Evolutionary conservation across 1,284 basidiomycete species (phyloP).

Genomic region (Tilletia setariae): DNA sequence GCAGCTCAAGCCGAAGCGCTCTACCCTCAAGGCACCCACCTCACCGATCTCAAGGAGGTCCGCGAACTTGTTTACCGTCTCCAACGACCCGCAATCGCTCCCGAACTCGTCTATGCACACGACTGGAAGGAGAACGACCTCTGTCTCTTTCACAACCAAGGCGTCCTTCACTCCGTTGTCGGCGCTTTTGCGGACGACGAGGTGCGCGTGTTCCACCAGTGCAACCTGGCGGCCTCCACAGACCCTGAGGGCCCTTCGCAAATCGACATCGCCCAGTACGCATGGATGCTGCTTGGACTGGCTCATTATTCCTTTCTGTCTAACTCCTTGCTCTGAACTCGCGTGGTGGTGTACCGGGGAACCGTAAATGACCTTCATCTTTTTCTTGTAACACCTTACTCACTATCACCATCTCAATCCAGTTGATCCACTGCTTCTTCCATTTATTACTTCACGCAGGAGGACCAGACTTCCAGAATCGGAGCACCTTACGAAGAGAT

Average conservation of each 20-base stretch:
- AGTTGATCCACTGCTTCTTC: no score
- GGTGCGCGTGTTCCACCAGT: constrained; percentile 59
- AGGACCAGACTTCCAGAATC: no score
- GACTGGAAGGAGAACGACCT: constrained; percentile 68
- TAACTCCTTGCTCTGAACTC: no score
- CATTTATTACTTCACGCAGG: no score
- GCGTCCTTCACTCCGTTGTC: constrained; percentile 72
- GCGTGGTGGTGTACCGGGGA: no score
- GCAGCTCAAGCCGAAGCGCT: constrained; percentile 60
- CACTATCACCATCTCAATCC: no score
- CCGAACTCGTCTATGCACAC: constrained; percentile 52
- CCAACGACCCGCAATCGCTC: constrained; percentile 73
- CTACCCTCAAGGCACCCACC: constrained; percentile 70
- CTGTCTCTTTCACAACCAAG: constrained; percentile 60
- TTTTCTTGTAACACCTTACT: no score
- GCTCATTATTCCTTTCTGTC: no score
- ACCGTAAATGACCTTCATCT: no score
- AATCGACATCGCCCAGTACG: background rate
- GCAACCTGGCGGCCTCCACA: constrained; percentile 73
- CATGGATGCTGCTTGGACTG: no score
- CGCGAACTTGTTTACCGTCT: constrained; percentile 72
- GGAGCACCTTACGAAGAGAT: background rate
- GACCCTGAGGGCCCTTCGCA: constrained; percentile 64
- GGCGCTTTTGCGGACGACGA: constrained; percentile 62
- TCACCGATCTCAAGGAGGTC: constrained; percentile 69